Base-by-base conservation (phyloP, 2,329 filamentous ascomycete genomes). In the Calonectria ilicicola region DNA sequence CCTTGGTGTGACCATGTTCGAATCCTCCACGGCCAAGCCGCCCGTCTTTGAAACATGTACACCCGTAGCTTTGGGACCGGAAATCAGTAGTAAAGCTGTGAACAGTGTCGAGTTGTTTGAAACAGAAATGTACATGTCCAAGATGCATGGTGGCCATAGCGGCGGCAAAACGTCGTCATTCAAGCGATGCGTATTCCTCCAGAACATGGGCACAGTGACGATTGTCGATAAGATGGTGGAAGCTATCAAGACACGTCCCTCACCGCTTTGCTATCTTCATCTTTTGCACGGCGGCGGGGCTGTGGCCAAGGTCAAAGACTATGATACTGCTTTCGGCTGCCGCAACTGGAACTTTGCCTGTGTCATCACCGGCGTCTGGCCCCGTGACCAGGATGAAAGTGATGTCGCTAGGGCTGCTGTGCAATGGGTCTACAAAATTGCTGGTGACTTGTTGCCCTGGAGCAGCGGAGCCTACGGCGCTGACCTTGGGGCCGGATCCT, bases 341-440 rank as follows among this genome's bases (percentile, higher is more conserved):
- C 88, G 91, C 81, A 86, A 90, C 79, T 93, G 91, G 91, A 85
- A 89, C 38, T 93, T 89, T 82, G 91, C 91, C 56, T 93, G 91
- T 75, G 89, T 93, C 5, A 78, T 93, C 49, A 93, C 91, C 6
- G 91, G 89, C 29, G 87, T 92, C 70, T 93, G 91, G 91, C 84
- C 84, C 2, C 88, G 90, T 19, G 83, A 88, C 12, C 79, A 89
- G 80, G 89, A 91, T 74, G 85, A 79, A 51, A 87, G 84, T 0
- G 80, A 83, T 56, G 46, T 74, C 14, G 83, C 87, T 73, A 82
- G 71, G 72, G 78, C 78, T 68, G 84, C 81, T 2, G 78, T 88
- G 4, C 67, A 78, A 5, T 93, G 91, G 91, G 91, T 92, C 21
- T 92, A 93, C 78, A 72, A 84, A 1, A 83, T 90, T 63, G 87